These are phyloP conservation scores for Mycena metata DNA, from an alignment of 768 basidiomycete genomes.

Conservation along the genomic window DNA sequence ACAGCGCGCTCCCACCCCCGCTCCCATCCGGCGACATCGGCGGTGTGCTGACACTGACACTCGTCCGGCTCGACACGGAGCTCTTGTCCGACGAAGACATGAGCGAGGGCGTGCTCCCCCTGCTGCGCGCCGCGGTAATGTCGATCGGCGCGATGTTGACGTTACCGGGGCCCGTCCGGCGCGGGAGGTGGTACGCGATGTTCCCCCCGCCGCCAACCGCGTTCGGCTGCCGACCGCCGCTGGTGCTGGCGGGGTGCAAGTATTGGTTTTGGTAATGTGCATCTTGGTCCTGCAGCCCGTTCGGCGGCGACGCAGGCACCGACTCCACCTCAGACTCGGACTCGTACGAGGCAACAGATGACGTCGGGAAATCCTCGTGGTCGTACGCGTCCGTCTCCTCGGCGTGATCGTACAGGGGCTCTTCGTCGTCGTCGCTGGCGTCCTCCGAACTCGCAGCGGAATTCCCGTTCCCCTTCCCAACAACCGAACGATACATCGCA, in stretches of 20 bases:
- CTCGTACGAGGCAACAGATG: slow-evolving; percentile 14
- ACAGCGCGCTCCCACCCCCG: background rate
- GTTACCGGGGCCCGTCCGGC: slow-evolving; percentile 4
- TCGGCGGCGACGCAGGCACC: slow-evolving; percentile 1
- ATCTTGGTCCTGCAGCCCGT: no score
- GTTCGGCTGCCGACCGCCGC: no score
- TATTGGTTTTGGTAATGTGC: no score
- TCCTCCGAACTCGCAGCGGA: background rate
- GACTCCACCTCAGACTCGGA: slow-evolving; percentile 31
- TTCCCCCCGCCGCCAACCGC: no score
- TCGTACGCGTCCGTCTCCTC: background rate
- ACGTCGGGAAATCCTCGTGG: slow-evolving; percentile 17
- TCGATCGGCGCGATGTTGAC: background rate
- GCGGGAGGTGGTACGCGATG: slow-evolving; percentile 36
- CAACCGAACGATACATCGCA: slow-evolving; percentile 25
- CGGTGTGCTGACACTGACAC: slow-evolving; percentile 24
- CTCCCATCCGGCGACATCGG: slow-evolving; percentile 26
- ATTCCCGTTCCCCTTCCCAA: background rate
- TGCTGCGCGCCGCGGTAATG: background rate
- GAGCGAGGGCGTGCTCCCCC: slow-evolving; percentile 26
- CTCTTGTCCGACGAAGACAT: slow-evolving; percentile 31
- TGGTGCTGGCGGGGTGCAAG: no score
- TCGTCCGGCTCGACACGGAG: slow-evolving; percentile 2
- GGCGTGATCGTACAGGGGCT: background rate
- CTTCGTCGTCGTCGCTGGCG: background rate